Conservation (phyloP, 352 stramenopile genomes). For the Globisporangium yorkense region DNA sequence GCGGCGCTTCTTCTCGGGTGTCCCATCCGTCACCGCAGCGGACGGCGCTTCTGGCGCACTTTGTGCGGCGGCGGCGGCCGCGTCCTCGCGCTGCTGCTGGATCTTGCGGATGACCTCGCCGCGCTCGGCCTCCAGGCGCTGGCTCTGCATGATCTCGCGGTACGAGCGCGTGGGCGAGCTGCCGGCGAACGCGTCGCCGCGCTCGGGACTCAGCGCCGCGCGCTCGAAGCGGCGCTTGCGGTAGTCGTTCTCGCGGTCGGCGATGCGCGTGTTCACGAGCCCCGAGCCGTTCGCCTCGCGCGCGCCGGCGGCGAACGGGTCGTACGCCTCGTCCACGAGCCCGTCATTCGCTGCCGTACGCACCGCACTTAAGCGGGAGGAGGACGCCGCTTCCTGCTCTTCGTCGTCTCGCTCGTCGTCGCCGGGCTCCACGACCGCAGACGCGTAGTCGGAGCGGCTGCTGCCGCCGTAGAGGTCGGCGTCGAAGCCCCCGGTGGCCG, state of each 20-base stretch:
- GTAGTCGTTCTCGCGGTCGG: conserved; percentile 92
- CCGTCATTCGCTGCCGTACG: conserved; percentile 12
- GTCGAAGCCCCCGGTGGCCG: conserved; percentile 67
- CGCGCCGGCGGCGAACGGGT: conserved; percentile 81
- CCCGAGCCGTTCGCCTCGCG: conserved; percentile 83
- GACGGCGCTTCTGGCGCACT: conserved; percentile 1
- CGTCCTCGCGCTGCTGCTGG: conserved; percentile 72
- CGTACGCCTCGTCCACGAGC: conserved; percentile 77
- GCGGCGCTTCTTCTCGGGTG: conserved; percentile 46
- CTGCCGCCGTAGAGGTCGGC: conserved; percentile 60
- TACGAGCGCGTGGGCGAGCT: conserved; percentile 76
- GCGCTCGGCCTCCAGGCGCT: conserved; percentile 84
- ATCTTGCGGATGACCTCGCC: conserved; percentile 86
- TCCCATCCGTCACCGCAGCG: conserved; percentile 17
- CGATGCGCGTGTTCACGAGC: conserved; percentile 92
- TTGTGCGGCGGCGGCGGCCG: conserved; percentile 37
- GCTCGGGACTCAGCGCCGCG: conserved; percentile 78
- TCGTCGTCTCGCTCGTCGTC: conserved; percentile 11
- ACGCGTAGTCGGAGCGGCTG: conserved; percentile 39
- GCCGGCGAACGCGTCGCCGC: conserved; percentile 87
- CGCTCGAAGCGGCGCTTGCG: conserved; percentile 87
- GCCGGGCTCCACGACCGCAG: conserved; percentile 47
- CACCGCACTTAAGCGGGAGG: not conserved
- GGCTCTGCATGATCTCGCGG: conserved; percentile 90
- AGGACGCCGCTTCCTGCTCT: conserved; percentile 17